Percentiles rank a stretch among this genome's conserved stretches.
These are phyloP conservation scores for Stereocaulon alpinum DNA, from an alignment of 495 filamentous ascomycete genomes.

Conservation along the genomic window DNA sequence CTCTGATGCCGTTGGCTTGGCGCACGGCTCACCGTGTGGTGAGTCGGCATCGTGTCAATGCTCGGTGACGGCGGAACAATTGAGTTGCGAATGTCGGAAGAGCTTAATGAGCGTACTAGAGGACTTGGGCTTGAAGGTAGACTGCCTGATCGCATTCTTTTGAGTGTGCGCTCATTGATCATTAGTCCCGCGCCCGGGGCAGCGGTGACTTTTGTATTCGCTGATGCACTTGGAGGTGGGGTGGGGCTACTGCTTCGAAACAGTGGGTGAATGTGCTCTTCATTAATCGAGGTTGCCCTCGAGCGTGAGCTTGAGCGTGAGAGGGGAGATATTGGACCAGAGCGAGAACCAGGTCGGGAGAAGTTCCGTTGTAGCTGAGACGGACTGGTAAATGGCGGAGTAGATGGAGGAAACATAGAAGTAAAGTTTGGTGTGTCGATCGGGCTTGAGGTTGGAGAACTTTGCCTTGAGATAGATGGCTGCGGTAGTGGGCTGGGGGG, in stretches of 20 bases:
- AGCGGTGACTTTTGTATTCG: conserved; percentile 60
- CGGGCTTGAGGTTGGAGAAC: conserved; percentile 11
- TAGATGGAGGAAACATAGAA: conserved; percentile 14
- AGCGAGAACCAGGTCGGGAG: conserved; percentile 14
- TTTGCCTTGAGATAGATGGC: conserved; percentile 17
- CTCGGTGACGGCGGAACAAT: background rate
- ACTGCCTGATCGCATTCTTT: conserved; percentile 57
- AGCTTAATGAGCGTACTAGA: conserved; percentile 39
- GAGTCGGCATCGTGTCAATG: background rate
- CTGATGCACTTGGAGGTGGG: conserved; percentile 55
- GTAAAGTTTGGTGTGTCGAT: conserved; percentile 11
- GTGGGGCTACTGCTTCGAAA: conserved; percentile 67
- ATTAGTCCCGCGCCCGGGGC: conserved; percentile 59
- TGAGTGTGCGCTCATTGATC: conserved; percentile 49
- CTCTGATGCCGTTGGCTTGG: conserved; percentile 4
- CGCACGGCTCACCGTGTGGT: background rate
- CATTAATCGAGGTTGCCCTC: conserved; percentile 29
- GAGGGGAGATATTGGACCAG: conserved; percentile 2
- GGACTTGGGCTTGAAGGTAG: conserved; percentile 45
- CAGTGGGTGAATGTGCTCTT: conserved; percentile 76
- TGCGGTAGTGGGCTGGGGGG: conserved; percentile 22
- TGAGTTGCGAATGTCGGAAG: conserved; percentile 15
- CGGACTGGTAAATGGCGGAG: conserved; percentile 1
- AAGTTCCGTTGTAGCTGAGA: conserved; percentile 10
- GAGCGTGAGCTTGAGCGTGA: background rate